Evolutionary conservation across 306 rosid species (phyloP).

Genomic region (Gillenia trifoliata): DNA sequence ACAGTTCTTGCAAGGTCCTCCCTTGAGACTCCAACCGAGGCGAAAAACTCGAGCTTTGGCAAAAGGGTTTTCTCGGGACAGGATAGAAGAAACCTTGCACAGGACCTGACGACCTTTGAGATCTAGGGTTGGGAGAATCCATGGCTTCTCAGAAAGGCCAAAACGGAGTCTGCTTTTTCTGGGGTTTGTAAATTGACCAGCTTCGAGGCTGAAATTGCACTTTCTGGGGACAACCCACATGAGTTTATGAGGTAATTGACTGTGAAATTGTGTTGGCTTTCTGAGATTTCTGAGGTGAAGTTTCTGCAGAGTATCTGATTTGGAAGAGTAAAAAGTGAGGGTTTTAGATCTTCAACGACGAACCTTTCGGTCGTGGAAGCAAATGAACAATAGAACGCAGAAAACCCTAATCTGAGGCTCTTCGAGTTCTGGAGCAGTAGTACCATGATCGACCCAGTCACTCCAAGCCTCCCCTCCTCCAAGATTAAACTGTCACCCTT

Average conservation of each 20-base stretch:
- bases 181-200: background rate
- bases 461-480: too few species aligned
- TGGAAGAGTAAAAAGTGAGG: background rate
- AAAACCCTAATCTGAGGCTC: background rate
- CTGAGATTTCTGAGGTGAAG: background rate
- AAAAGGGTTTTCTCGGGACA: constrained; percentile 27
- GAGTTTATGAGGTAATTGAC: constrained; percentile 27
- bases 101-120: background rate
- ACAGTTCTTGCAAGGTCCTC: constrained; percentile 18
- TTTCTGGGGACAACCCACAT: constrained; percentile 22
- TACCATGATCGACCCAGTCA: too few species aligned
- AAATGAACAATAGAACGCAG: background rate
- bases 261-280: background rate
- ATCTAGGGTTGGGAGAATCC: constrained; percentile 27
- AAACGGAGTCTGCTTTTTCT: constrained; percentile 3
- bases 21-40: constrained; percentile 31
- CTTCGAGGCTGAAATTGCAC: constrained; percentile 9
- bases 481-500: too few species aligned
- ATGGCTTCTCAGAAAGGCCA: constrained; percentile 16
- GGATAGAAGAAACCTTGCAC: background rate
- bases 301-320: background rate
- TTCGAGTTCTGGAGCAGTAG: background rate
- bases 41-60: constrained; percentile 34
- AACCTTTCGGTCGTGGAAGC: background rate
- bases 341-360: background rate